phyloP scores from a whole-genome alignment of 2,329 filamentous ascomycete genomes.

The Penicillium sp. region DNA sequence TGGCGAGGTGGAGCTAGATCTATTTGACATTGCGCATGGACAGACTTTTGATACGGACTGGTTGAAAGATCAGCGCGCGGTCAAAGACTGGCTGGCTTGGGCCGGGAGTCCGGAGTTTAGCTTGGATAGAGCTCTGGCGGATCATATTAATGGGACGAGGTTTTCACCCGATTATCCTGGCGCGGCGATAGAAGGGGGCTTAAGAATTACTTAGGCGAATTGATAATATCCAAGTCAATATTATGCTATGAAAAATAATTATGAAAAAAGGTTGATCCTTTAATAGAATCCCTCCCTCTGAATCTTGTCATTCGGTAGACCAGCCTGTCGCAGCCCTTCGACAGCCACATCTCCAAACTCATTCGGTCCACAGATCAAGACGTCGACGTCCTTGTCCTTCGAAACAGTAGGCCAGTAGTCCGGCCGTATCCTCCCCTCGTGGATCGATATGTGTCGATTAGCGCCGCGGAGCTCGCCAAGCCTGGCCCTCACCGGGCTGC shows the following conservation, averaged over 20 bases:
- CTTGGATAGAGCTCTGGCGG: neutral
- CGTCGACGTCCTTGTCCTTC: constrained; percentile 18
- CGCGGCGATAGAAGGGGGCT: neutral
- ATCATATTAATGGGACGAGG: neutral
- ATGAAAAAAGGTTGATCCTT: neutral
- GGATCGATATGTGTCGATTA: neutral
- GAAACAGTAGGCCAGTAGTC: constrained; percentile 17
- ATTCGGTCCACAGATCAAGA: constrained; percentile 30
- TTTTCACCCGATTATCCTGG: neutral
- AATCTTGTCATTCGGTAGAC: neutral
- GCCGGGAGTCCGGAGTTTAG: no score
- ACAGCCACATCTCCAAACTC: constrained; percentile 26
- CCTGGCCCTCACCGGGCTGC: neutral
- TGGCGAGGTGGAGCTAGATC: neutral
- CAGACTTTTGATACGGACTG: no score
- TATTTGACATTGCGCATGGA: neutral
- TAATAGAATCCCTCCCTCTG: constrained; percentile 9
- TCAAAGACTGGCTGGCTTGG: no score
- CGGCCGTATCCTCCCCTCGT: neutral
- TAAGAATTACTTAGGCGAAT: no score
- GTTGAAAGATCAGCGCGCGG: no score
- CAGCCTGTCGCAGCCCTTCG: constrained; percentile 22
- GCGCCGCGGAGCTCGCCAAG: neutral
- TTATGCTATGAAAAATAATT: neutral
- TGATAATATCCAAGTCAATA: no score